Conservation (phyloP, 176 grass and related monocot species). For the sorghum (Sorghum bicolor) region DNA sequence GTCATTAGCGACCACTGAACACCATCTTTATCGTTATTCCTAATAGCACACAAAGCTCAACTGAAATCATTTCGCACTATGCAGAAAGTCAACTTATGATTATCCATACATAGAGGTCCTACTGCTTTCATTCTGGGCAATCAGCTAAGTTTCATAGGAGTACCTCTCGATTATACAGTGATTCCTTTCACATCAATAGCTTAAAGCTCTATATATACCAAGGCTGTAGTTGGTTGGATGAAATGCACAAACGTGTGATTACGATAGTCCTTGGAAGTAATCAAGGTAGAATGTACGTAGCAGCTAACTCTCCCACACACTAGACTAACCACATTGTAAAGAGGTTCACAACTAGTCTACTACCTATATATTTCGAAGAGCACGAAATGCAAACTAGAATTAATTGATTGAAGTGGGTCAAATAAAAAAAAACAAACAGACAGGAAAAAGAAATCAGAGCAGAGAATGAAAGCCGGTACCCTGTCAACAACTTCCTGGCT, state of each 20-base stretch:
- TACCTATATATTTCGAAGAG: neutral
- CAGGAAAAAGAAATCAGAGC: neutral
- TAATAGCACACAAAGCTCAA: neutral
- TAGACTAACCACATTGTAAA: slow-evolving; percentile 11
- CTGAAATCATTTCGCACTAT: neutral
- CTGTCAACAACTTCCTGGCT: slow-evolving; percentile 90
- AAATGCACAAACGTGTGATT: neutral
- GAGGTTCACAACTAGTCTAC: neutral
- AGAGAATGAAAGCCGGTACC: slow-evolving; percentile 39
- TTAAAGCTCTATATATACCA: neutral
- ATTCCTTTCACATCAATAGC: neutral
- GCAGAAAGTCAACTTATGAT: neutral
- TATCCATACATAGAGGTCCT: neutral
- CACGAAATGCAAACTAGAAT: neutral
- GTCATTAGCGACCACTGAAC: neutral
- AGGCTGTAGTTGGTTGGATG: neutral
- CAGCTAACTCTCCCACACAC: neutral
- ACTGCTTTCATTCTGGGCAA: neutral
- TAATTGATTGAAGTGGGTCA: neutral
- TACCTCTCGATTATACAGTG: neutral
- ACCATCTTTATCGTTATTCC: neutral
- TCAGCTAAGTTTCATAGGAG: neutral
- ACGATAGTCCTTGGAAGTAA: neutral
- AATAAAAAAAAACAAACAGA: neutral
- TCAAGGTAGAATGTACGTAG: slow-evolving; percentile 9